Percentiles rank a stretch among this genome's conserved stretches.
Conservation (phyloP, 2,329 filamentous ascomycete genomes). For the Grosmannia clavigera region DNA sequence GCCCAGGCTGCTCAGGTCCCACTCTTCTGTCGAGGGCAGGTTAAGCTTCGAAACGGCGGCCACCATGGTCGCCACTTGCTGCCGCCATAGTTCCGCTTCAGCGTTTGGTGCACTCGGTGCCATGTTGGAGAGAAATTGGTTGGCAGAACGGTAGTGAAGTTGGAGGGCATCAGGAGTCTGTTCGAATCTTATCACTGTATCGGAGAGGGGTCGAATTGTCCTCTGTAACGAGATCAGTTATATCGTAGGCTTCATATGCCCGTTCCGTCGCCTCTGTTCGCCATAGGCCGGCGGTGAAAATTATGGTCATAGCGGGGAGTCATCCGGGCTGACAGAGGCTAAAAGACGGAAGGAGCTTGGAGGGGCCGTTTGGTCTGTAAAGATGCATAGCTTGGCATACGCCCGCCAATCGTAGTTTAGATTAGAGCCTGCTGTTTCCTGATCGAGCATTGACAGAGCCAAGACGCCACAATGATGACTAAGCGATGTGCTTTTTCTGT, state of each 20-base stretch:
- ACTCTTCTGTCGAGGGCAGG: constrained; percentile 23
- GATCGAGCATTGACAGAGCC: background rate
- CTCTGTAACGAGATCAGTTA: background rate
- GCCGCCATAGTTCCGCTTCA: constrained; percentile 54
- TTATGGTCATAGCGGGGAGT: background rate
- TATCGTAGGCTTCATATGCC: background rate
- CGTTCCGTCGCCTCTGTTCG: background rate
- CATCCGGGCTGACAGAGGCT: background rate
- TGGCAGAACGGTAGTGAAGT: background rate
- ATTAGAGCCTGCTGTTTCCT: background rate
- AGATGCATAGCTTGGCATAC: background rate
- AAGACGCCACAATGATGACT: background rate
- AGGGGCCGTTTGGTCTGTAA: background rate
- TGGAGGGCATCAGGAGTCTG: background rate
- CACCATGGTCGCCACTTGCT: constrained; percentile 76
- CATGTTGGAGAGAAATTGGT: background rate
- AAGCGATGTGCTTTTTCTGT: background rate
- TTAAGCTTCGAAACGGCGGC: constrained; percentile 65
- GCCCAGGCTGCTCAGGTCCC: constrained; percentile 18
- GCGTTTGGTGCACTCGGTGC: background rate
- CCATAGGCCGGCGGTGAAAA: background rate
- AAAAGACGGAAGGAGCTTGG: background rate
- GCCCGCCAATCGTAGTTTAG: background rate
- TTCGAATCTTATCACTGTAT: background rate
- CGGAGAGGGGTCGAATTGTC: background rate